Conservation (phyloP, 805 yeast genomes). For the Kodamaea neixiangensis region DNA sequence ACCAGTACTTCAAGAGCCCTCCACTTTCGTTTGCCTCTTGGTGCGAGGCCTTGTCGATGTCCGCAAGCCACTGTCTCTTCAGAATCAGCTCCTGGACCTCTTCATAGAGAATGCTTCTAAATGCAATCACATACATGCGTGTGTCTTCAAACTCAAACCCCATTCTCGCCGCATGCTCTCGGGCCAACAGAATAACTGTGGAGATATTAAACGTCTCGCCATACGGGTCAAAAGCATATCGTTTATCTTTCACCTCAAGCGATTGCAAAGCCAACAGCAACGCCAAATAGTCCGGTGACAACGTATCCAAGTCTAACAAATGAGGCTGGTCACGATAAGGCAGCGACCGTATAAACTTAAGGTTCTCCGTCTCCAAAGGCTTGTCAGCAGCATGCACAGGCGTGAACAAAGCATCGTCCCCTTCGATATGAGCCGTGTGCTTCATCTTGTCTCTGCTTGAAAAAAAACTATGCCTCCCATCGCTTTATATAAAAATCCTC, state of each 20-base stretch:
- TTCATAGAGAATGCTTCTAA: slow-evolving; percentile 29
- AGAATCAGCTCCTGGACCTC: slow-evolving; percentile 26
- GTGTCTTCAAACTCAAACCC: slow-evolving; percentile 16
- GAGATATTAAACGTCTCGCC: slow-evolving; percentile 28
- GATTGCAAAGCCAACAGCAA: slow-evolving; percentile 33
- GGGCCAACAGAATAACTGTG: slow-evolving; percentile 19
- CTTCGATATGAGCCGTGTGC: slow-evolving; percentile 7
- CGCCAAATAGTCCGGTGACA: slow-evolving; percentile 22
- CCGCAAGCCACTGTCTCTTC: slow-evolving; percentile 26
- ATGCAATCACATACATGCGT: slow-evolving; percentile 33
- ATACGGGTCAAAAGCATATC: slow-evolving; percentile 29
- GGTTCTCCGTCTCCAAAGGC: slow-evolving; percentile 3
- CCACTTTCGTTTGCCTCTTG: slow-evolving; percentile 38
- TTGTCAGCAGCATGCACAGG: slow-evolving; percentile 5
- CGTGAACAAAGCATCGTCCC: slow-evolving; percentile 5
- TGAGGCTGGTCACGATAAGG: slow-evolving; percentile 33
- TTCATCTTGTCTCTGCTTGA: not conserved
- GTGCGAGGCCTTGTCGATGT: slow-evolving; percentile 34
- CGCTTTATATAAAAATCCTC: not conserved
- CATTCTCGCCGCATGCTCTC: slow-evolving; percentile 14
- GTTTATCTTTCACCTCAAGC: slow-evolving; percentile 18
- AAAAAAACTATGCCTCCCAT: slow-evolving; percentile 1
- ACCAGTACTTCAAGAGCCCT: slow-evolving; percentile 42
- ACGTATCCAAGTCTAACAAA: slow-evolving; percentile 23
- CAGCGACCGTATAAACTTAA: slow-evolving; percentile 24